Conservation (phyloP, 768 basidiomycete genomes). For the Lepiota brunneoincarnata region DNA sequence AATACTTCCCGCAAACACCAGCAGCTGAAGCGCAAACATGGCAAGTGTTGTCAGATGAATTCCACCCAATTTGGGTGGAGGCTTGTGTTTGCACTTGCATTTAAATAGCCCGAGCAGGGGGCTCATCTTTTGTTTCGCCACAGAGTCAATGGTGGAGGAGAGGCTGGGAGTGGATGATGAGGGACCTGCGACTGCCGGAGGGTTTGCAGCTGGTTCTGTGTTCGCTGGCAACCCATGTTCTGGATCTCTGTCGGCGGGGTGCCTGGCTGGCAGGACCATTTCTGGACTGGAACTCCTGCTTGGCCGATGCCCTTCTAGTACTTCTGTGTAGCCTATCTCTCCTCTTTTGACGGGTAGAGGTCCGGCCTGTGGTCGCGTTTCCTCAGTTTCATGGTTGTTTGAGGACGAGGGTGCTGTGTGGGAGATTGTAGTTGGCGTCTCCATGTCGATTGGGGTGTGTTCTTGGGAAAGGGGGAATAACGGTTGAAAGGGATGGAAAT, state of each 20-base stretch:
- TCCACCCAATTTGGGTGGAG: slow-evolving; percentile 36
- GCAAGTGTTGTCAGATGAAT: slow-evolving; percentile 44
- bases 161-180: neutral
- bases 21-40: slow-evolving; percentile 36
- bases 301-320: slow-evolving; percentile 20
- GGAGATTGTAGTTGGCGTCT: neutral
- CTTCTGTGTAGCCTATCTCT: slow-evolving; percentile 61
- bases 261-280: slow-evolving; percentile 37
- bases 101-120: slow-evolving; percentile 28
- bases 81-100: slow-evolving; percentile 37
- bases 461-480: neutral
- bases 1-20: slow-evolving; percentile 44
- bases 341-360: slow-evolving; percentile 64
- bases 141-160: slow-evolving; percentile 2
- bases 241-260: slow-evolving; percentile 43
- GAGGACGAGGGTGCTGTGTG: neutral
- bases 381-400: slow-evolving; percentile 16
- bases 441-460: slow-evolving; percentile 6
- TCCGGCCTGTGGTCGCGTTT: slow-evolving; percentile 48
- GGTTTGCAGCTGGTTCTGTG: neutral
- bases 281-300: slow-evolving; percentile 13
- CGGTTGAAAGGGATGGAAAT: neutral
- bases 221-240: slow-evolving; percentile 18
- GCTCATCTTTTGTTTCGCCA: slow-evolving; percentile 5
- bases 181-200: neutral